phyloP scores from a whole-genome alignment of 768 basidiomycete genomes.

The Clitopilus passeckerianus region DNA sequence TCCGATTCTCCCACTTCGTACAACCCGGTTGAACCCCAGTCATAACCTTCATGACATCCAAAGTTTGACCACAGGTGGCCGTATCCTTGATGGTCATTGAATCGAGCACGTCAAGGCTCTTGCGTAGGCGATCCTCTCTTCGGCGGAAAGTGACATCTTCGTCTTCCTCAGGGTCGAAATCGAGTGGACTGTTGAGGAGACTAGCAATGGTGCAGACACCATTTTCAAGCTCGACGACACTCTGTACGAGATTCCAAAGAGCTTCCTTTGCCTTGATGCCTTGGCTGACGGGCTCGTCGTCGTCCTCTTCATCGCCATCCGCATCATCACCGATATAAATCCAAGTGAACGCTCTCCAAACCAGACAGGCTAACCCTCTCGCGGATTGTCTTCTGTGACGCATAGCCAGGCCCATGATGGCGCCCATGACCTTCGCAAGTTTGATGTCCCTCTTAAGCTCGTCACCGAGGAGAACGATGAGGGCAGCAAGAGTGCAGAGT shows the following conservation, averaged over 20 bases:
- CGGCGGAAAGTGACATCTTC: neutral
- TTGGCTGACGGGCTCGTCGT: neutral
- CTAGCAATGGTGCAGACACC: slow-evolving; percentile 12
- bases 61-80: slow-evolving; percentile 45
- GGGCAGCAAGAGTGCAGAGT: slow-evolving; percentile 56
- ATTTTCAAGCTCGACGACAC: slow-evolving; percentile 24
- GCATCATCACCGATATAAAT: slow-evolving; percentile 43
- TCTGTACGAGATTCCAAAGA: slow-evolving; percentile 44
- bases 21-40: slow-evolving; percentile 15
- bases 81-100: slow-evolving; percentile 54
- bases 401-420: slow-evolving; percentile 50
- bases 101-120: slow-evolving; percentile 45
- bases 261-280: slow-evolving; percentile 20
- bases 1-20: neutral
- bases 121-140: slow-evolving; percentile 35
- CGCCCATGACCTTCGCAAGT: slow-evolving; percentile 40
- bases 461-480: slow-evolving; percentile 65
- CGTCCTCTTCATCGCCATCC: slow-evolving; percentile 15
- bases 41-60: slow-evolving; percentile 43
- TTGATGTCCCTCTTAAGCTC: slow-evolving; percentile 39
- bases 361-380: slow-evolving; percentile 52
- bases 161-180: neutral
- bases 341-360: slow-evolving; percentile 69
- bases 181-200: slow-evolving; percentile 7
- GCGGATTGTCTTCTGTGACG: slow-evolving; percentile 61